Evolutionary conservation across 2,329 filamentous ascomycete genomes (phyloP), one percentile per base, ranked within the genome.

Genomic region (Anisogramma anomala): DNA sequence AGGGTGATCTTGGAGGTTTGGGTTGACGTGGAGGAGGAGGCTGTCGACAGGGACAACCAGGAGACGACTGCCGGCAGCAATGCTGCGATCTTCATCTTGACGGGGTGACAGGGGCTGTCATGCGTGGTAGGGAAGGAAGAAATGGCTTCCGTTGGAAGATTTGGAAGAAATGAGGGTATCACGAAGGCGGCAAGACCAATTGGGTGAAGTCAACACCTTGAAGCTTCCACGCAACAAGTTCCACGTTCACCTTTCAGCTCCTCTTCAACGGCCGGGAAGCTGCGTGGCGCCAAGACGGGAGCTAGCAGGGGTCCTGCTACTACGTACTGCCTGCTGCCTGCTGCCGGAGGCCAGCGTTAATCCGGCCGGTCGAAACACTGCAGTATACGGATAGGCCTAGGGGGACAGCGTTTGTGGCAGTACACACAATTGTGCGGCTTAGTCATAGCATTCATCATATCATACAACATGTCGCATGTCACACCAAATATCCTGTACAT

Each of bases 41-140:
- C 61, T 46, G 71, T 57, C 45, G 61, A 58, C 37, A 66, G 58
- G 36, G 67, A 69, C 52, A 77, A 60, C 56, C 79, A 67, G 56
- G 76, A 76, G 50, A 73, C 62, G 54, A 77, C 66, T 52, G 72
- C 72, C 55, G 74, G 69, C 55, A 71, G 67, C 58, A 74, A 60
- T 52, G 71, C 58, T 54, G 62, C 58, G 52, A 64, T 59, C 60
- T 63, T 68, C 67, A 70, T 70, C 48, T 53, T 65, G 59, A 45
- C 47, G 39, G 23, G 45, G 42, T 43, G 39, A 42, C 40, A 40
- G 36, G 47, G 42, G 46, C 45, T 50, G 49, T 55, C 53, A 56
- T 58, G 46, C n/a, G n/a, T n/a, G 34, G 28, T 13, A 35, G 23
- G 47, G 41, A 49, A 26, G 40, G 43, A 49, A 49, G 44, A n/a